Evolutionary conservation across 176 grass and related monocot genomes (phyloP), one percentile per base, ranked within the genome.

Genomic region (Areca catechu): DNA sequence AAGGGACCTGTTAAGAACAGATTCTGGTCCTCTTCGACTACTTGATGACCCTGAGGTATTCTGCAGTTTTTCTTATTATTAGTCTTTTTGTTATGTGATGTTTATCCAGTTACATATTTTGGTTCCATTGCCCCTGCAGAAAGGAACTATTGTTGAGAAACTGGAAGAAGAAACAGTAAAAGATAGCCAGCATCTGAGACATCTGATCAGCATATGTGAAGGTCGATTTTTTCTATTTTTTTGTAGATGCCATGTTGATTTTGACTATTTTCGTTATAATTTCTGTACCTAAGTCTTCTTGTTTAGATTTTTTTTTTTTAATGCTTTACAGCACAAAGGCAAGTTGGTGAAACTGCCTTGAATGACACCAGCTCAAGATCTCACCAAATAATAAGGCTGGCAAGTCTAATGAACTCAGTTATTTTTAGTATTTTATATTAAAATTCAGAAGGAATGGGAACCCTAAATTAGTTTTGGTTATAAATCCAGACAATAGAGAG

Each of bases 361-460:
- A 98, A 98, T 76, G 84, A 98, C 37, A 83, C 68, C 65, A 98
- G 94, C 67, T 98, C 94, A 68, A 79, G 94, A 49, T 98, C 94
- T 24, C 94, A 98, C 73, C 94, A 98, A 88, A 98, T 98, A 80
- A 93, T 98, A 79, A 89, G 88, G 77, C 88, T 98, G 81, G 94
- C 89, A 85, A 57, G 22, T 43, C 34, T 43, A 3, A 12, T 12
- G 34, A 43, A 12, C 34, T 43, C 10, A 12, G 34, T 43, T 43
- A 43, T 5, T 14, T 37, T 43, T 2, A 14, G 7, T 3, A 12
- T 43, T 9, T 43, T 43, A 43, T 43, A 14, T 12, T 43, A 43
- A 43, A 43, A 43, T 12, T 12, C 9, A 14, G 34, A 43, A 43
- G 3, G 34, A 43, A 43, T 1, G 34, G 34, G 7, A 43, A 43